A percentile compares a stretch with the other conserved stretches of the same genome.
Evolutionary conservation across 176 grass and related monocot genomes (phyloP).

Genomic region (Alopecurus myosuroides): DNA sequence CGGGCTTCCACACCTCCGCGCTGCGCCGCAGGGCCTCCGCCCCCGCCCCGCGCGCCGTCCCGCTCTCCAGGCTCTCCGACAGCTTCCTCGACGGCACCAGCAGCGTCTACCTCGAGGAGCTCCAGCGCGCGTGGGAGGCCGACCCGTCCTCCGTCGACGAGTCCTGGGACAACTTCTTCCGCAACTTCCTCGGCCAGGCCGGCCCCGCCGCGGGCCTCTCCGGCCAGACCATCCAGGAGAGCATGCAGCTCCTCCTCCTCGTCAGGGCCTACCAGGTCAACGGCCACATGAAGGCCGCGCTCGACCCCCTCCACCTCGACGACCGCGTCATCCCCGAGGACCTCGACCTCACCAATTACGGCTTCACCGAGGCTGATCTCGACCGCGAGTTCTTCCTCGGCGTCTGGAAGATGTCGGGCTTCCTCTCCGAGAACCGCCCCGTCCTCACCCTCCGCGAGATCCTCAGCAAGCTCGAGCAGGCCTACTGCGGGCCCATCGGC

Average conservation of each 20-base stretch:
- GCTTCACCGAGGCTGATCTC: constrained; percentile 77
- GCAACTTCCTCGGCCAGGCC: constrained; percentile 63
- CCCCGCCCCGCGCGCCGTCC: constrained; percentile 52
- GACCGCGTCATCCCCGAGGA: constrained; percentile 53
- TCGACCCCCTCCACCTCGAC: constrained; percentile 76
- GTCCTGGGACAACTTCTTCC: constrained; percentile 92
- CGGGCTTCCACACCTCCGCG: constrained; percentile 43
- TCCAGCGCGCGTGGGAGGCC: constrained; percentile 72
- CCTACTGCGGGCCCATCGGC: constrained; percentile 79
- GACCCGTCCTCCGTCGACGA: constrained; percentile 70
- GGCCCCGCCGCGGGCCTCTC: constrained; percentile 39
- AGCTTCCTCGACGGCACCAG: constrained; percentile 83
- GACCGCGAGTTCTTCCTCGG: constrained; percentile 95
- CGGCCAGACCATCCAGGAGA: constrained; percentile 86
- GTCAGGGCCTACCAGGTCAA: constrained; percentile 88
- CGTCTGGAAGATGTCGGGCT: constrained; percentile 78
- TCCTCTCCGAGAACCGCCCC: constrained; percentile 87
- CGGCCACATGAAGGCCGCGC: constrained; percentile 80
- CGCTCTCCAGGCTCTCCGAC: constrained; percentile 62
- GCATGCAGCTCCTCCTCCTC: constrained; percentile 75
- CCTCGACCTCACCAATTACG: constrained; percentile 54
- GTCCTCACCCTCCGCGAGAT: constrained; percentile 83
- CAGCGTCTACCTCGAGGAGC: constrained; percentile 80
- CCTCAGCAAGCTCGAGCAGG: constrained; percentile 77
- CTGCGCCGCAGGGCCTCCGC: constrained; percentile 26